These are phyloP conservation scores for Teratosphaeria nubilosa DNA, from an alignment of 2,329 filamentous ascomycete species.

Conservation along the genomic window DNA sequence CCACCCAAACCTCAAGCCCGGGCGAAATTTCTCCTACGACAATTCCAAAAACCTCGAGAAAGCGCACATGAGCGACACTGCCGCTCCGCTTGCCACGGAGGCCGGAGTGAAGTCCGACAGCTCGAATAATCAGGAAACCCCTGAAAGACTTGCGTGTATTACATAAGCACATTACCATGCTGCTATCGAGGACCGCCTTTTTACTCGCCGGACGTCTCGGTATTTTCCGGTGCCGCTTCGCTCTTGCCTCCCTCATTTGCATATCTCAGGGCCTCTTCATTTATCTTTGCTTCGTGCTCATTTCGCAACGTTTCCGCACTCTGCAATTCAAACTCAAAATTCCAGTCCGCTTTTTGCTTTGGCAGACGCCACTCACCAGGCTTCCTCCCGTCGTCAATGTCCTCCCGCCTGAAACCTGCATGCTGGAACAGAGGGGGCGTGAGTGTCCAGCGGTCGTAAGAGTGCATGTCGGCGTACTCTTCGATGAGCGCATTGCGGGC, in stretches of 20 bases:
- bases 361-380: not conserved
- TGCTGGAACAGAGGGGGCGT: not conserved
- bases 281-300: not conserved
- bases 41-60: constrained; percentile 35
- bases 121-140: not conserved
- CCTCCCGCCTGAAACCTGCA: not conserved
- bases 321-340: not conserved
- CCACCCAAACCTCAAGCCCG: constrained; percentile 35
- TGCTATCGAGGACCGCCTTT: not conserved
- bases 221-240: not conserved
- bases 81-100: constrained; percentile 21
- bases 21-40: constrained; percentile 44
- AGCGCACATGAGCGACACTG: constrained; percentile 36
- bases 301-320: not conserved
- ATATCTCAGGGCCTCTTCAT: not conserved
- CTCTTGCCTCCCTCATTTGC: not conserved
- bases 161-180: not conserved
- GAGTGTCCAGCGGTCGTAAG: not conserved
- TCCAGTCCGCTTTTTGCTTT: not conserved
- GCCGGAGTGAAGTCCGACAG: constrained; percentile 5
- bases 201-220: not conserved
- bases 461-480: not conserved
- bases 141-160: not conserved
- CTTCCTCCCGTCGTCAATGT: not conserved
- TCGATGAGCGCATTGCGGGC: not conserved